Percentiles rank a stretch among this genome's conserved stretches.
phyloP scores from a whole-genome alignment of 352 stramenopile genomes.

The Pythium oligandrum region DNA sequence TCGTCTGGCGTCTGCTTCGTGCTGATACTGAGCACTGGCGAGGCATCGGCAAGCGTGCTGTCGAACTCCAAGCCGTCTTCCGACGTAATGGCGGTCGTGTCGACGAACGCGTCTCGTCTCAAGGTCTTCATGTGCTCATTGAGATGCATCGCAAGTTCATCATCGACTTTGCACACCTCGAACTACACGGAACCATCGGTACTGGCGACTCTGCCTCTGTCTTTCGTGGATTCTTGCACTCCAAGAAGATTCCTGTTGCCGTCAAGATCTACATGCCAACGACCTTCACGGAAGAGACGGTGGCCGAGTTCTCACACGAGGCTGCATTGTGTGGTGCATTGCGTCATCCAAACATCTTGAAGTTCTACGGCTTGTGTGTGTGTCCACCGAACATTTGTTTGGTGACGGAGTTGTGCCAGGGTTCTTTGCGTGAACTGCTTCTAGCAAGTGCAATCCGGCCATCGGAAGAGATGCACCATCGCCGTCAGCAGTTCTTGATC shows the following conservation, averaged over 20 bases:
- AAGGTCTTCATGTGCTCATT: slow-evolving; percentile 43
- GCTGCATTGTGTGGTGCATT: slow-evolving; percentile 37
- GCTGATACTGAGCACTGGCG: slow-evolving; percentile 75
- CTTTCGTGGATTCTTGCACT: slow-evolving; percentile 30
- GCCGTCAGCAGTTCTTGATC: slow-evolving; percentile 29
- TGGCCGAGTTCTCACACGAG: slow-evolving; percentile 45
- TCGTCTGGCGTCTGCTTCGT: slow-evolving; percentile 66
- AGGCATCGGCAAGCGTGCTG: slow-evolving; percentile 48
- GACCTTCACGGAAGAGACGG: slow-evolving; percentile 33
- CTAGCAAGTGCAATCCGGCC: slow-evolving; percentile 5
- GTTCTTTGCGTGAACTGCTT: slow-evolving; percentile 25
- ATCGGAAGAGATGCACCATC: neutral
- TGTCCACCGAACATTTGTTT: slow-evolving; percentile 45
- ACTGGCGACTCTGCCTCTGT: slow-evolving; percentile 33
- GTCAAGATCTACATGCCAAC: slow-evolving; percentile 59
- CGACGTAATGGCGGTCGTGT: slow-evolving; percentile 10
- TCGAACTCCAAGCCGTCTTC: slow-evolving; percentile 46
- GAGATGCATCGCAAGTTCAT: slow-evolving; percentile 41
- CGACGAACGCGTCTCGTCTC: slow-evolving; percentile 25
- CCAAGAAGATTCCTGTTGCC: slow-evolving; percentile 29
- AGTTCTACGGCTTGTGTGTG: slow-evolving; percentile 48
- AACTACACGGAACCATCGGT: slow-evolving; percentile 36
- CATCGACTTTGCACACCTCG: slow-evolving; percentile 49
- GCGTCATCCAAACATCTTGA: slow-evolving; percentile 46
- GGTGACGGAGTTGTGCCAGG: slow-evolving; percentile 49